Conservation (phyloP, 2,329 filamentous ascomycete species). For the Ustilaginoidea virens region DNA sequence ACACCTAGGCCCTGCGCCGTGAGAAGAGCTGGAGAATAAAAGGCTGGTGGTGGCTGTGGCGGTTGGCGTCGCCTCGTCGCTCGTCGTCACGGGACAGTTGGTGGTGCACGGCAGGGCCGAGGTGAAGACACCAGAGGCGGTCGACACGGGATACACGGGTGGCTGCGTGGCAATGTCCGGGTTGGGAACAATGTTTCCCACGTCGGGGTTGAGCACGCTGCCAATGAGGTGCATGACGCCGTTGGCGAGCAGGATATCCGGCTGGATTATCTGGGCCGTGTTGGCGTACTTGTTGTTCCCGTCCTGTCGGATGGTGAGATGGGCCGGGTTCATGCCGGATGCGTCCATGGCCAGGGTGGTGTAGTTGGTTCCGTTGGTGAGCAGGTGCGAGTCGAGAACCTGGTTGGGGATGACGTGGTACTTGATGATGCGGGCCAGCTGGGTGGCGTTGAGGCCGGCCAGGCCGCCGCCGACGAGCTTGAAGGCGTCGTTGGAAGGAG, state of each 20-base stretch:
- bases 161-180: slow-evolving; percentile 23
- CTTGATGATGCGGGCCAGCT: slow-evolving; percentile 36
- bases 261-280: slow-evolving; percentile 34
- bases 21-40: slow-evolving; percentile 10
- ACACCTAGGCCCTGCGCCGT: slow-evolving; percentile 8
- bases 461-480: slow-evolving; percentile 37
- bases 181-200: slow-evolving; percentile 18
- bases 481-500: slow-evolving; percentile 45
- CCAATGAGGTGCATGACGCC: slow-evolving; percentile 45
- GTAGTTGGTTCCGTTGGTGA: slow-evolving; percentile 16
- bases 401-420: slow-evolving; percentile 49
- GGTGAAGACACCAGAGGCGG: slow-evolving; percentile 25
- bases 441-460: slow-evolving; percentile 25
- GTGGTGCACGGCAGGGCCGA: slow-evolving; percentile 25
- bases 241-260: slow-evolving; percentile 39
- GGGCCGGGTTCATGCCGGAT: slow-evolving; percentile 21
- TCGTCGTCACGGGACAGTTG: slow-evolving; percentile 21
- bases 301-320: slow-evolving; percentile 21
- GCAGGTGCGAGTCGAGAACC: slow-evolving; percentile 32
- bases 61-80: slow-evolving; percentile 6
- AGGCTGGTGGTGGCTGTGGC: slow-evolving; percentile 8
- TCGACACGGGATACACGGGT: slow-evolving; percentile 38
- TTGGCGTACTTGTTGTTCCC: slow-evolving; percentile 34
- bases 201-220: slow-evolving; percentile 30
- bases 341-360: slow-evolving; percentile 21